A percentile compares a stretch with the other conserved stretches of the same genome.
These are phyloP conservation scores for Colletotrichum tanaceti DNA, from an alignment of 2,329 filamentous ascomycete genomes.

Conservation along the genomic window DNA sequence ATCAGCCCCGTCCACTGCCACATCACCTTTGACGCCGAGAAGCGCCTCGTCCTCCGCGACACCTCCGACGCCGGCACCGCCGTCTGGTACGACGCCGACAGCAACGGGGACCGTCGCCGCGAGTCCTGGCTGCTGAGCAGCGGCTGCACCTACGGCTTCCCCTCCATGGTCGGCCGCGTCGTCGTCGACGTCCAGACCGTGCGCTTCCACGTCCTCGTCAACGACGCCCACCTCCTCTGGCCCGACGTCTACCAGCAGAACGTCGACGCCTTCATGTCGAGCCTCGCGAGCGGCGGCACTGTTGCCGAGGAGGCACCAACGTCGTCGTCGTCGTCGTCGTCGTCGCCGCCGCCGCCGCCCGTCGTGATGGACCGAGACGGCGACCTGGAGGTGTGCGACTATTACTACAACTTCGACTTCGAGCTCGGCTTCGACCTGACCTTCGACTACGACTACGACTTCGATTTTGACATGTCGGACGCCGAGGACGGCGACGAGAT, in stretches of 20 bases:
- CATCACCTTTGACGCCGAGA: slow-evolving; percentile 53
- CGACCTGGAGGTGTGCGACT: slow-evolving; percentile 24
- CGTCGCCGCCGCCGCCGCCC: not conserved
- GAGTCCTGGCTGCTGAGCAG: slow-evolving; percentile 52
- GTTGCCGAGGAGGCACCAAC: slow-evolving; percentile 2
- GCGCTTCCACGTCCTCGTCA: slow-evolving; percentile 54
- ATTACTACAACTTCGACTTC: slow-evolving; percentile 35
- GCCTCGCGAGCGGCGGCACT: slow-evolving; percentile 7
- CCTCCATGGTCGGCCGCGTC: slow-evolving; percentile 49
- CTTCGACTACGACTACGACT: slow-evolving; percentile 11
- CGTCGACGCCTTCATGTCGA: slow-evolving; percentile 49
- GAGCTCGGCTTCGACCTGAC: slow-evolving; percentile 34
- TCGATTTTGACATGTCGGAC: slow-evolving; percentile 9
- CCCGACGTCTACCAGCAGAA: slow-evolving; percentile 49
- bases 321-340: slow-evolving; percentile 1
- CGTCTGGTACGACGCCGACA: slow-evolving; percentile 57
- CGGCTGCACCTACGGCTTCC: slow-evolving; percentile 50
- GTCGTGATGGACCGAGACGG: not conserved
- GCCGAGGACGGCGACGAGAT: slow-evolving; percentile 25
- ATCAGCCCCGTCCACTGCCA: slow-evolving; percentile 53
- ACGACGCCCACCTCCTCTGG: slow-evolving; percentile 49
- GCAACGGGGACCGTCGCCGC: slow-evolving; percentile 51
- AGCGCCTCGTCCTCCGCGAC: slow-evolving; percentile 53
- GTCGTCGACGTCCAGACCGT: slow-evolving; percentile 54
- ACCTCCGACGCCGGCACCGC: slow-evolving; percentile 53